Evolutionary conservation across 352 stramenopile genomes (phyloP), one percentile per base, ranked within the genome.

Genomic region (Phytophthora quininea): DNA sequence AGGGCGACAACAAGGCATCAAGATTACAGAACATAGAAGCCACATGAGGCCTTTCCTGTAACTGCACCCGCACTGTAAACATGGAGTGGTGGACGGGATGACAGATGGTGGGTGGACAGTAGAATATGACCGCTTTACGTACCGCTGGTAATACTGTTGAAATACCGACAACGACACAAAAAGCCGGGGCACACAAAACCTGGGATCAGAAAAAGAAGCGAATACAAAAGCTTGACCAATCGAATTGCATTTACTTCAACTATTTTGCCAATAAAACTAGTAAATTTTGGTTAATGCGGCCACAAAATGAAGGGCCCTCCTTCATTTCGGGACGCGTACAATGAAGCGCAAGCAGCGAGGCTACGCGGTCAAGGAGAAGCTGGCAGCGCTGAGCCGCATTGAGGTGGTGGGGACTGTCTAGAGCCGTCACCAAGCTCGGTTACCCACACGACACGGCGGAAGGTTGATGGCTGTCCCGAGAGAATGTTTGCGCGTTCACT

Each of bases 161-260:
- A 24, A 24, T 54, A 54, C 48, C 27, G 48, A 54, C 48, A 54
- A 54, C 48, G 30, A 54, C 48, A 54, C 12, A 54, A 54, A 54
- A 54, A 19, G 48, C 29, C 48, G 29, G 30, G 30, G 48, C 11
- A 54, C 48, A 43, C 27, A 54, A 54, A 24, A 42, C 31, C 5
- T n/a, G 48, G 48, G n/a, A 42, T 15, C 42, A 31, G 35, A 11
- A 40, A 6, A 11, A 11, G 35, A 40, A 40, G 6, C 35, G 6
- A 11, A 40, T 40, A 40, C 35, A 40, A 40, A 40, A 3, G 24
- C 29, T 40, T 43, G 31, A 54, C 10, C 14, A 54, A 40, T 40
- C 35, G 10, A 40, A 40, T 40, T 42, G 31, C 12, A 40, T 0
- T 42, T 29, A 42, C 2, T 0, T 24, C 27, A 19, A 27, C 11